phyloP scores from a whole-genome alignment of 805 yeast species.

The Metschnikowia hibisci region DNA sequence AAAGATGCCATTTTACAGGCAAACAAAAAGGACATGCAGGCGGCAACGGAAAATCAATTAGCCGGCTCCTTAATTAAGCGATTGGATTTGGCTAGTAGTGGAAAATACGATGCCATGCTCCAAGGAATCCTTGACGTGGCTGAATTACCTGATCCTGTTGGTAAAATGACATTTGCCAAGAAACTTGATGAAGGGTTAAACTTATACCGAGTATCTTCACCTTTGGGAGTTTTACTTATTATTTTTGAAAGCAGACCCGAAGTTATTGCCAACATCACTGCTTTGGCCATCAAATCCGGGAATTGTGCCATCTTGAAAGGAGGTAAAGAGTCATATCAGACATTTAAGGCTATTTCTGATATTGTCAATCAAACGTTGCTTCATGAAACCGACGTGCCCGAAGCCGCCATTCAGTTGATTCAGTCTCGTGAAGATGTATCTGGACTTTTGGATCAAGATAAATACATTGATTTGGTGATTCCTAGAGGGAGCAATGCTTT shows the following conservation, averaged over 20 bases:
- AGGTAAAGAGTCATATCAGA: slow-evolving; percentile 86
- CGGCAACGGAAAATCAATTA: slow-evolving; percentile 59
- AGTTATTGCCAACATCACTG: slow-evolving; percentile 95
- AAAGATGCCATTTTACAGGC: slow-evolving; percentile 67
- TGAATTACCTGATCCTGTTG: slow-evolving; percentile 83
- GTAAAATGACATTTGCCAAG: slow-evolving; percentile 78
- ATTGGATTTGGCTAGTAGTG: slow-evolving; percentile 74
- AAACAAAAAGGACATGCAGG: slow-evolving; percentile 68
- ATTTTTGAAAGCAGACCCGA: slow-evolving; percentile 97
- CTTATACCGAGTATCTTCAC: slow-evolving; percentile 80
- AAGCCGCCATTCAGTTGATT: slow-evolving; percentile 78
- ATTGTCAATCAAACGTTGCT: slow-evolving; percentile 60
- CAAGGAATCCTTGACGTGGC: slow-evolving; percentile 94
- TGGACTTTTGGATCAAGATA: slow-evolving; percentile 78
- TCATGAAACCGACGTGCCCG: slow-evolving; percentile 67
- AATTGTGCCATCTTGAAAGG: slow-evolving; percentile 97
- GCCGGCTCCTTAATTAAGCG: slow-evolving; percentile 75
- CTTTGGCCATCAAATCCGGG: slow-evolving; percentile 93
- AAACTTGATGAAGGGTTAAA: slow-evolving; percentile 87
- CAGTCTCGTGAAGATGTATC: slow-evolving; percentile 88
- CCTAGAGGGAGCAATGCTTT: slow-evolving; percentile 97
- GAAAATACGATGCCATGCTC: slow-evolving; percentile 88
- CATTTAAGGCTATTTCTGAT: slow-evolving; percentile 77
- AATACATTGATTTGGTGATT: slow-evolving; percentile 87
- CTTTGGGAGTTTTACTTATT: slow-evolving; percentile 88